These are phyloP conservation scores for Yamadazyma laniorum DNA, from an alignment of 805 yeast species.

Conservation along the genomic window DNA sequence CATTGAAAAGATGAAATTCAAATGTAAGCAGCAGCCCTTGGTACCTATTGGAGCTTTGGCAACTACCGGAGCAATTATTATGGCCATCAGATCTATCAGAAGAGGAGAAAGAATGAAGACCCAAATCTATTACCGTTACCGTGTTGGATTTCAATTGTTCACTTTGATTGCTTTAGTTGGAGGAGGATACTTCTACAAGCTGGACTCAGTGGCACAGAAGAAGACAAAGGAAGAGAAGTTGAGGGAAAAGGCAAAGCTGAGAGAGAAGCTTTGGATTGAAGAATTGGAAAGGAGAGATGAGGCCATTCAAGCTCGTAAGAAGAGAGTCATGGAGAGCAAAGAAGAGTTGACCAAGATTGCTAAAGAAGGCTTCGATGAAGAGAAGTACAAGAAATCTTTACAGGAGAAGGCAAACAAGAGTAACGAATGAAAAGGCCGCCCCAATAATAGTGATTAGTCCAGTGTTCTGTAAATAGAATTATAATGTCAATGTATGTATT, in stretches of 20 bases:
- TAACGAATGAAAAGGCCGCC: background rate
- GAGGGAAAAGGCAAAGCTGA: conserved; percentile 74
- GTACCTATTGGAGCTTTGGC: conserved; percentile 81
- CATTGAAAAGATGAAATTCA: conserved; percentile 54
- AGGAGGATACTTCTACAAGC: conserved; percentile 72
- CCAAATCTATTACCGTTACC: conserved; percentile 84
- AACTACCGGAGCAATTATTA: conserved; percentile 75
- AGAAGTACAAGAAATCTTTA: conserved; percentile 13
- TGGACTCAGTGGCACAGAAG: conserved; percentile 42
- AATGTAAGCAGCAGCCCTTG: conserved; percentile 81
- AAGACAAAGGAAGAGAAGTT: conserved; percentile 62
- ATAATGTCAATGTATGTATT: background rate
- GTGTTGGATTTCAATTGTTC: conserved; percentile 83
- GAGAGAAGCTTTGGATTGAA: conserved; percentile 87
- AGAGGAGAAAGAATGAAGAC: conserved; percentile 73
- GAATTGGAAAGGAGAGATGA: conserved; percentile 85
- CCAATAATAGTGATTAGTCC: no score
- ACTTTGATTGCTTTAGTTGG: conserved; percentile 79
- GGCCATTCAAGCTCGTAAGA: conserved; percentile 63
- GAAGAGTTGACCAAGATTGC: conserved; percentile 36
- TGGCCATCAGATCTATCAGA: conserved; percentile 76
- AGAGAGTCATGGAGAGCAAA: conserved; percentile 64
- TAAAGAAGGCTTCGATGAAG: conserved; percentile 33
- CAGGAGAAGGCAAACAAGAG: conserved; percentile 6
- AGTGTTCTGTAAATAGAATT: background rate